A percentile compares a stretch with the other conserved stretches of the same genome.
Conservation (phyloP, 495 filamentous ascomycete genomes). For the Hyaloscypha variabilis region DNA sequence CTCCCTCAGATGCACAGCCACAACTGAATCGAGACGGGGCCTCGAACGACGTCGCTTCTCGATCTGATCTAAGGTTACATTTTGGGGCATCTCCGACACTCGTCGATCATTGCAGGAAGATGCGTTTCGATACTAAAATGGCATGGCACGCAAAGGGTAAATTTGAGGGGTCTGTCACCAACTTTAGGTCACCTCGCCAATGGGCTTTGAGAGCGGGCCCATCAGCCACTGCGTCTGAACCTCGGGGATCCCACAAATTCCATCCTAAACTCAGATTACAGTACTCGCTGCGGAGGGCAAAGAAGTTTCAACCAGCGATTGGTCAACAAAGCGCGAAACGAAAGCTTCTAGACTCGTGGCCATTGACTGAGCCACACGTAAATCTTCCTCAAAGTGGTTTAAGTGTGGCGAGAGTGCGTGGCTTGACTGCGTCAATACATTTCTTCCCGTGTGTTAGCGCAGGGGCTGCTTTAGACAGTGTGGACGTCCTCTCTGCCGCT, state of each 20-base stretch:
- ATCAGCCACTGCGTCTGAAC: not conserved
- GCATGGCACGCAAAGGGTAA: not conserved
- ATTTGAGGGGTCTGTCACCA: not conserved
- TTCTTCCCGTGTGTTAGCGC: not conserved
- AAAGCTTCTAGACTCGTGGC: not conserved
- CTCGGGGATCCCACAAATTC: not conserved
- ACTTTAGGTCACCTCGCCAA: not conserved
- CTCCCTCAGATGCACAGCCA: not conserved
- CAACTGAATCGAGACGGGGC: not conserved
- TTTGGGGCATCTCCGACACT: not conserved
- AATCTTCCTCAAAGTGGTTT: not conserved
- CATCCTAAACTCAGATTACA: not conserved
- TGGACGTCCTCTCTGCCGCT: not conserved
- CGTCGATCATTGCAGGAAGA: not conserved
- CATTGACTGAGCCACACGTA: not conserved
- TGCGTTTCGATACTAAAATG: not conserved
- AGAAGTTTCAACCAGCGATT: not conserved
- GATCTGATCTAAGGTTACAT: not conserved
- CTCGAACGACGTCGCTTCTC: not conserved
- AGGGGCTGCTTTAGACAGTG: not conserved
- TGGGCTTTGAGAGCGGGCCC: not conserved
- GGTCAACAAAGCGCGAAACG: not conserved
- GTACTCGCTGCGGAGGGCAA: not conserved
- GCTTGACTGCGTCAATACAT: not conserved
- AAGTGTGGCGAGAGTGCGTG: not conserved